Evolutionary conservation across 192 early-diverging fungal species (phyloP).

Genomic region (Lobosporangium transversale): DNA sequence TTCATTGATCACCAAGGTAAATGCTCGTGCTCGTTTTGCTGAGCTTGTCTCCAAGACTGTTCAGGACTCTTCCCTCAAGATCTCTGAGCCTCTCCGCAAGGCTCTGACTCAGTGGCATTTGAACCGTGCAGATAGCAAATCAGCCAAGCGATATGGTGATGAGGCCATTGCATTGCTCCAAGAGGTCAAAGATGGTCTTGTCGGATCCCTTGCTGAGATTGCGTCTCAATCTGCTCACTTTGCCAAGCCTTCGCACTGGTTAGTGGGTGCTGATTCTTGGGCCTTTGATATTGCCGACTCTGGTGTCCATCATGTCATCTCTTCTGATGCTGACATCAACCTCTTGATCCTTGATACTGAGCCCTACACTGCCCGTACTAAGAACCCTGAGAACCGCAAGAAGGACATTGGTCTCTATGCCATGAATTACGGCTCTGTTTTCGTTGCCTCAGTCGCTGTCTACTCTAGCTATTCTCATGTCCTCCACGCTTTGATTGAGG

Average conservation of each 20-base stretch:
- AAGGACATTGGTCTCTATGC: conserved; percentile 97
- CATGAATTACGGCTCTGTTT: conserved; percentile 92
- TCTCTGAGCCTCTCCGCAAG: conserved; percentile 64
- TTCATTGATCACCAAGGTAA: conserved; percentile 71
- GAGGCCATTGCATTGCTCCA: conserved; percentile 55
- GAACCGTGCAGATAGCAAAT: conserved; percentile 61
- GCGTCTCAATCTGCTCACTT: conserved; percentile 57
- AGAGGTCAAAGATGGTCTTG: conserved; percentile 23
- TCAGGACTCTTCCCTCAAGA: conserved; percentile 59
- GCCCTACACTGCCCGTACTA: conserved; percentile 71
- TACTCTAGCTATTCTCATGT: conserved; percentile 91
- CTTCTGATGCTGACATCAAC: conserved; percentile 86
- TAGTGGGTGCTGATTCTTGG: conserved; percentile 89
- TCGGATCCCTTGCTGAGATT: conserved; percentile 50
- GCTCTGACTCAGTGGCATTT: conserved; percentile 76
- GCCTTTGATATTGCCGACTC: conserved; percentile 88
- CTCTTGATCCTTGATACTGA: conserved; percentile 91
- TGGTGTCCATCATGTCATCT: conserved; percentile 91
- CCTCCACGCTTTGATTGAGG: conserved; percentile 88
- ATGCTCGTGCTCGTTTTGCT: conserved; percentile 72
- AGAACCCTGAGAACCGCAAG: conserved; percentile 73
- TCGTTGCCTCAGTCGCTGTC: conserved; percentile 91
- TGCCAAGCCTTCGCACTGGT: conserved; percentile 79
- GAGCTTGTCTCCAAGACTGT: conserved; percentile 68
- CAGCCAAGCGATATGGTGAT: conserved; percentile 62